Evolutionary conservation across 2,329 filamentous ascomycete genomes (phyloP).

Genomic region (Emericellopsis cladophorae): DNA sequence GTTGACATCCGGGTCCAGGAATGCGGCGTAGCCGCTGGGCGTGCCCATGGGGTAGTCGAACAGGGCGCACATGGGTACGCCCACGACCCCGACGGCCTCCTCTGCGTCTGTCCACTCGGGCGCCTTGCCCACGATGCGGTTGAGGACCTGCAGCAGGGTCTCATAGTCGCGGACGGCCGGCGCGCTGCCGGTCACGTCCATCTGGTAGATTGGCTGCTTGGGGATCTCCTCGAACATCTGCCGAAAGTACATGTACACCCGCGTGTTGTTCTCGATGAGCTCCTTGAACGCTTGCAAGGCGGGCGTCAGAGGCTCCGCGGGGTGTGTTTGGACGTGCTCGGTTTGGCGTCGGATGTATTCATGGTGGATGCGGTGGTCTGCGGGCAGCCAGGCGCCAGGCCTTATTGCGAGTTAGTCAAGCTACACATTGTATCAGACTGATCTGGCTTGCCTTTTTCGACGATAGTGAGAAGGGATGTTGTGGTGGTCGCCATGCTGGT

Average conservation of each 20-base stretch:
- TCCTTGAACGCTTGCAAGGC: slow-evolving; percentile 52
- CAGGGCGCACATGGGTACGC: slow-evolving; percentile 38
- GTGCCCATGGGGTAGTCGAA: slow-evolving; percentile 47
- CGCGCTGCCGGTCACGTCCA: slow-evolving; percentile 46
- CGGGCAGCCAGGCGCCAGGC: slow-evolving; percentile 48
- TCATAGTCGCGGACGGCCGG: slow-evolving; percentile 50
- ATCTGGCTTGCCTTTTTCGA: slow-evolving; percentile 26
- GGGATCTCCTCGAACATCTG: slow-evolving; percentile 61
- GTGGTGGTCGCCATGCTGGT: slow-evolving; percentile 35
- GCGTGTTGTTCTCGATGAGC: slow-evolving; percentile 50
- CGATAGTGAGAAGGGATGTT: slow-evolving; percentile 35
- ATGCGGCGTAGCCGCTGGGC: slow-evolving; percentile 38
- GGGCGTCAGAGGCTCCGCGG: slow-evolving; percentile 37
- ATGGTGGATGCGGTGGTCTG: slow-evolving; percentile 47
- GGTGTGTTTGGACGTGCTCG: slow-evolving; percentile 37
- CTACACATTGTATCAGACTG: not conserved
- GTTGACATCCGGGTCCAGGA: slow-evolving; percentile 42
- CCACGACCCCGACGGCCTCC: slow-evolving; percentile 36
- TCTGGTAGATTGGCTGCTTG: slow-evolving; percentile 41
- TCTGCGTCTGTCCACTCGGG: slow-evolving; percentile 41
- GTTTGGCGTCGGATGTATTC: slow-evolving; percentile 49
- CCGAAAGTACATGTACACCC: slow-evolving; percentile 53
- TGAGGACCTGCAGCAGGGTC: slow-evolving; percentile 55
- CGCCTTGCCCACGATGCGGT: slow-evolving; percentile 40
- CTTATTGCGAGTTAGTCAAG: slow-evolving; percentile 13